Evolutionary conservation across 352 stramenopile genomes (phyloP), one percentile per base, ranked within the genome.

Genomic region (Aphanomyces euteiches): DNA sequence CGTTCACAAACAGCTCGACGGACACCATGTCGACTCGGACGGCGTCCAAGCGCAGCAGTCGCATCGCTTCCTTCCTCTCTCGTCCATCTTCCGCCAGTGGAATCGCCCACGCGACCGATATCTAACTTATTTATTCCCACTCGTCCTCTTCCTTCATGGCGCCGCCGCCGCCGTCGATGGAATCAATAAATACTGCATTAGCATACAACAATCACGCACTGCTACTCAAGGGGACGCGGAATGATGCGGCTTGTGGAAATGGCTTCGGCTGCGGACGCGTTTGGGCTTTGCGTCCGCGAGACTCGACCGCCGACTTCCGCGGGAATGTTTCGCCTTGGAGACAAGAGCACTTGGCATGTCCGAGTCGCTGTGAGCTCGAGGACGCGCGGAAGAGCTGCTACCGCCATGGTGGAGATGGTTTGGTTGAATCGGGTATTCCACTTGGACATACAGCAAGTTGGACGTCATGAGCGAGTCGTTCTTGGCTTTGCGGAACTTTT

Each of bases 401-500:
- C 28, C 28, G 28, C 28, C 28, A 28, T 28, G 28, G 28, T 28
- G 28, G 28, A 28, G 28, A 28, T 28, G 28, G 54, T 61, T 19
- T 28, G 2, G 54, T 40, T 12, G 5, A 37, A 45, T 37, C 19
- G 43, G 13, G 40, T 47, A 28, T 7, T 28, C 28, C 28, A 61
- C 54, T 40, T 61, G 28, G 19, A 61, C 54, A 17, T 61, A 61
- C n/a, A 17, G 19, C 6, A 12, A 2, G 15, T 61, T 37, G 1
- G 54, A 19, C 5, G 28, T 28, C 28, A 28, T 28, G 28, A 28
- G 28, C 28, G 28, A 28, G 28, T 47, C 37, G 71, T 87, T 79
- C 59, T 82, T 74, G 17, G n/a, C 8, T 34, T 80, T 75, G 54
- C 87, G 85, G 64, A 88, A 91, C 65, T 90, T 74, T 50, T 83